Conservation (phyloP, 805 yeast species). For the Candida ovalis region DNA sequence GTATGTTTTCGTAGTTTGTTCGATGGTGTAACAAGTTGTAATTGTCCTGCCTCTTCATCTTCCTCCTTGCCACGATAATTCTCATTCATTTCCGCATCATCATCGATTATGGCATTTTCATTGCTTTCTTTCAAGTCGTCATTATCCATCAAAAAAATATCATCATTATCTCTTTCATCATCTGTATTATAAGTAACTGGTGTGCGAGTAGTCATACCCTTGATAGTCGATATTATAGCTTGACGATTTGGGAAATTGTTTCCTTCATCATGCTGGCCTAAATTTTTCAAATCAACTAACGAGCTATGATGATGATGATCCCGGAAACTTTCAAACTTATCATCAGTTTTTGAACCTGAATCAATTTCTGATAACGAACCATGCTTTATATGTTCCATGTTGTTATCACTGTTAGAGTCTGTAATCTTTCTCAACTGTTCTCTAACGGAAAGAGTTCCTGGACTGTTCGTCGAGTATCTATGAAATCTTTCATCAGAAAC, state of each 20-base stretch:
- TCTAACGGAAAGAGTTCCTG: not conserved
- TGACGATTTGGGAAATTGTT: slow-evolving; percentile 26
- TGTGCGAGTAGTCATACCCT: slow-evolving; percentile 24
- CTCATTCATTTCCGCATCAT: slow-evolving; percentile 9
- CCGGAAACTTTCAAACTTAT: slow-evolving; percentile 1
- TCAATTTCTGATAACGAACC: not conserved
- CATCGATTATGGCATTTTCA: slow-evolving; percentile 16
- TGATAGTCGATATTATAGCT: slow-evolving; percentile 37
- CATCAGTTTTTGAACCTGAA: not conserved
- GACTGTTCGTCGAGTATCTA: slow-evolving; percentile 21
- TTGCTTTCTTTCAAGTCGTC: slow-evolving; percentile 3
- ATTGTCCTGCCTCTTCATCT: not conserved
- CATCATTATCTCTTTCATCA: slow-evolving; percentile 7
- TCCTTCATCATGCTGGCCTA: slow-evolving; percentile 11
- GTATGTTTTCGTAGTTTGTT: slow-evolving; percentile 32
- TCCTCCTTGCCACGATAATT: not conserved
- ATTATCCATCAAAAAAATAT: slow-evolving; percentile 8
- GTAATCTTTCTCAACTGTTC: slow-evolving; percentile 1
- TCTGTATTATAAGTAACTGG: slow-evolving; percentile 12
- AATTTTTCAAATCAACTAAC: slow-evolving; percentile 18
- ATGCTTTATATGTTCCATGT: not conserved
- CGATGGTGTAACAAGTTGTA: slow-evolving; percentile 2
- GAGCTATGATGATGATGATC: slow-evolving; percentile 16
- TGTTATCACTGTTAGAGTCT: not conserved
- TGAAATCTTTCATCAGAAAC: slow-evolving; percentile 12